These are phyloP conservation scores for Aspergillus indologenus DNA, from an alignment of 495 filamentous ascomycete genomes.

Conservation along the genomic window DNA sequence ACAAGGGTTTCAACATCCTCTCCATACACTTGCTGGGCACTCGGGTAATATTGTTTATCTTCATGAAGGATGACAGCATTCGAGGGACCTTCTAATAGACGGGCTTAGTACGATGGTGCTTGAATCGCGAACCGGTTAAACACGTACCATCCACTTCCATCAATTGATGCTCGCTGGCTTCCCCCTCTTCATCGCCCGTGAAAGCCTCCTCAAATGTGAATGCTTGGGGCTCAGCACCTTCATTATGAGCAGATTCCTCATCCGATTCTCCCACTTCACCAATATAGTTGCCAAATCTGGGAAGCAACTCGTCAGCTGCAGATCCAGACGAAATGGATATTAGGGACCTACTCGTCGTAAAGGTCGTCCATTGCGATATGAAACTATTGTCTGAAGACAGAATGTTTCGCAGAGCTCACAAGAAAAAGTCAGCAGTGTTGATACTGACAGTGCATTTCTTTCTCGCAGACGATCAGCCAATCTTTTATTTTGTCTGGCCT, in stretches of 20 bases:
- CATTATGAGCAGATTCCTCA: conserved; percentile 68
- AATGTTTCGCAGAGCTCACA: background rate
- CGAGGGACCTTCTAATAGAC: conserved; percentile 75
- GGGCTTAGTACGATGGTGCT: conserved; percentile 14
- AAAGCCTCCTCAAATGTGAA: conserved; percentile 77
- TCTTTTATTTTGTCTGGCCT: background rate
- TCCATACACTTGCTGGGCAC: conserved; percentile 91
- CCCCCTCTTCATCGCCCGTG: conserved; percentile 61
- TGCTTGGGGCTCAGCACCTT: conserved; percentile 63
- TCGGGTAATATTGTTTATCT: conserved; percentile 99
- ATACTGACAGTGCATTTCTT: conserved; percentile 18
- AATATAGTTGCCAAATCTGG: conserved; percentile 92
- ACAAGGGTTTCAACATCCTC: conserved; percentile 92
- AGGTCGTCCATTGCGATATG: conserved; percentile 68
- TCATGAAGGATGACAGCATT: conserved; percentile 97
- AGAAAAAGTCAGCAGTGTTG: conserved; percentile 6
- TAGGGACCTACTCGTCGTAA: conserved; percentile 67
- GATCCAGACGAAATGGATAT: background rate
- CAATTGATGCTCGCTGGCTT: conserved; percentile 67
- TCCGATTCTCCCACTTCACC: conserved; percentile 88
- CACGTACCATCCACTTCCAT: conserved; percentile 87
- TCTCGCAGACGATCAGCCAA: conserved; percentile 2
- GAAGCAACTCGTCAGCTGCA: conserved; percentile 19
- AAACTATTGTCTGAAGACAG: conserved; percentile 10
- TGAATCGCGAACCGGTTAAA: conserved; percentile 3